A percentile compares a stretch with the other conserved stretches of the same genome.
These are phyloP conservation scores for Pholiota conissans DNA, from an alignment of 768 basidiomycete genomes.

Conservation along the genomic window DNA sequence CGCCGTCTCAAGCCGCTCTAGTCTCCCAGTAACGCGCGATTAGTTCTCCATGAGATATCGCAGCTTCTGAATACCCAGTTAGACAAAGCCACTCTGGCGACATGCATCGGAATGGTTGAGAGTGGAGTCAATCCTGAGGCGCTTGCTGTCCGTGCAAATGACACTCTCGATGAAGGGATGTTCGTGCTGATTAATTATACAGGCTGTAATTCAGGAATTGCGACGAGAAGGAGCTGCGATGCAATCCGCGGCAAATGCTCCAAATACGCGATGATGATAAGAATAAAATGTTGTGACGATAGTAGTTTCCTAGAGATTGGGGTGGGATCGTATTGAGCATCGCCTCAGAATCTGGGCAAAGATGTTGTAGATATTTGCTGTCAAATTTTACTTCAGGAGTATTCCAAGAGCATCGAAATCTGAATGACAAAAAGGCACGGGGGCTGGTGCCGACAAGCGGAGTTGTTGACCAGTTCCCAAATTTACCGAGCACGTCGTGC, in stretches of 20 bases:
- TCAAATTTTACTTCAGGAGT: too few relatives aligned
- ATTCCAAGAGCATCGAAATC: background rate
- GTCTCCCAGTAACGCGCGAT: background rate
- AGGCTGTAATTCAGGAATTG: constrained; percentile 87
- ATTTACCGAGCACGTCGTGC: constrained; percentile 11
- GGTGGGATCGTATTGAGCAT: background rate
- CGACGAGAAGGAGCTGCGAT: constrained; percentile 60
- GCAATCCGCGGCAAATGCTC: constrained; percentile 21
- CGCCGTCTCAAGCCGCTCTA: background rate
- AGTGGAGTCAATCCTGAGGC: constrained; percentile 92
- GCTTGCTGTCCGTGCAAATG: constrained; percentile 59
- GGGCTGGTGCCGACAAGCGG: constrained; percentile 23
- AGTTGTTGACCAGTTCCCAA: constrained; percentile 20
- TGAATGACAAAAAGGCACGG: constrained; percentile 1
- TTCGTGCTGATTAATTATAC: constrained; percentile 8
- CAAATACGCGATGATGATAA: constrained; percentile 6
- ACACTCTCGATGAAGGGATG: constrained; percentile 1
- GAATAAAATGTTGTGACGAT: background rate
- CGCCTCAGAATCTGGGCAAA: background rate
- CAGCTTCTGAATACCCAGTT: constrained; percentile 85
- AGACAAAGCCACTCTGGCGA: constrained; percentile 90
- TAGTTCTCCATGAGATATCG: constrained; percentile 86
- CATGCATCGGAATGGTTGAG: constrained; percentile 91
- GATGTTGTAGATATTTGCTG: too few relatives aligned
- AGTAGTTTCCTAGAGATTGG: background rate